A percentile compares a stretch with the other conserved stretches of the same genome.
phyloP scores from a whole-genome alignment of 345 rosid species.

The Abelmoschus esculentus region DNA sequence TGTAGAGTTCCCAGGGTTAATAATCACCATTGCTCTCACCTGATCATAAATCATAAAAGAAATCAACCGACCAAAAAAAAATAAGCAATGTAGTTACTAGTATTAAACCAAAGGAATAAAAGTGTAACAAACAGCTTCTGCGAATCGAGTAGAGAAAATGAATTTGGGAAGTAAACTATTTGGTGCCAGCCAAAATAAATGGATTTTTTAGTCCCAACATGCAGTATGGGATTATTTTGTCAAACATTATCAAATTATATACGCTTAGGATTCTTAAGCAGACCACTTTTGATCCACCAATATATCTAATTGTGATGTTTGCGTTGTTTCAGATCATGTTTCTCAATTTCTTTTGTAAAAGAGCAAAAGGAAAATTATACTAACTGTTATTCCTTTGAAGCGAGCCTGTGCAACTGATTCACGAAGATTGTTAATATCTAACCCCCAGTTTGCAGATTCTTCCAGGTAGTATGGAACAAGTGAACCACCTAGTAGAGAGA shows the following conservation, averaged over 20 bases:
- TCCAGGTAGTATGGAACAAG: constrained; percentile 91
- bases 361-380: constrained; percentile 25
- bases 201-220: neutral
- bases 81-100: neutral
- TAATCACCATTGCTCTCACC: constrained; percentile 97
- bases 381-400: constrained; percentile 73
- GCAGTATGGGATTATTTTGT: neutral
- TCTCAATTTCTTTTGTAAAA: constrained; percentile 3
- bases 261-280: neutral
- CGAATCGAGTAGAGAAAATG: neutral
- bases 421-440: constrained; percentile 70
- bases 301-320: constrained; percentile 8
- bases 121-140: constrained; percentile 3
- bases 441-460: constrained; percentile 98
- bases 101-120: constrained; percentile 7
- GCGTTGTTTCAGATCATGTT: neutral
- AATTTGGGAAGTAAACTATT: neutral
- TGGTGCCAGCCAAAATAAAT: constrained; percentile 8
- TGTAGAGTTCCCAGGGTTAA: constrained; percentile 97
- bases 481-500: constrained; percentile 80
- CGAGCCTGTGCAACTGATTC: constrained; percentile 75
- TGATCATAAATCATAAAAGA: constrained; percentile 22
- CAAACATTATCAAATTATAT: neutral
- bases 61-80: neutral
- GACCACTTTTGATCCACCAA: constrained; percentile 3